A percentile compares a stretch with the other conserved stretches of the same genome.
Conservation (phyloP, 2,329 filamentous ascomycete species). For the Cytospora piceae region DNA sequence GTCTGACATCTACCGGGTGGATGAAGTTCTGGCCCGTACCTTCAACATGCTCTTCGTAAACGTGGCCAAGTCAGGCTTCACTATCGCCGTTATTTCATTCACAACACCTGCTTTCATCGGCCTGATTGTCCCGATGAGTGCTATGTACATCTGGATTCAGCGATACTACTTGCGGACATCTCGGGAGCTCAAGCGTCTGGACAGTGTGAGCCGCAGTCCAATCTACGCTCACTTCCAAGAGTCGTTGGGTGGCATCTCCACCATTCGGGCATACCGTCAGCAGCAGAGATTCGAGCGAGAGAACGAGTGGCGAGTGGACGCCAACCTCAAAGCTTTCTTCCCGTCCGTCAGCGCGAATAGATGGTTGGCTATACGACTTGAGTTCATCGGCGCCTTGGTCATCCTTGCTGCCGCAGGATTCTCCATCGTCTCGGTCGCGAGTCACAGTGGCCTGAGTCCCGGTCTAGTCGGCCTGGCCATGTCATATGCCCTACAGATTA, state of each 20-base stretch:
- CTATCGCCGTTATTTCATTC: conserved; percentile 80
- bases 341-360: conserved; percentile 92
- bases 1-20: conserved; percentile 80
- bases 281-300: conserved; percentile 85
- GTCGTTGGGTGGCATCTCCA: conserved; percentile 89
- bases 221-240: conserved; percentile 99
- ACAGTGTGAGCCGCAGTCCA: conserved; percentile 92
- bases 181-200: conserved; percentile 91
- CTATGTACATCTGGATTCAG: conserved; percentile 90
- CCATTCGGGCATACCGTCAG: conserved; percentile 93
- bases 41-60: conserved; percentile 97
- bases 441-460: conserved; percentile 63
- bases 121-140: conserved; percentile 78
- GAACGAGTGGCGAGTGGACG: conserved; percentile 97
- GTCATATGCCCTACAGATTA: conserved; percentile 97
- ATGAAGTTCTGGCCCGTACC: conserved; percentile 91
- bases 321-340: conserved; percentile 92
- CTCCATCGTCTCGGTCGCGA: conserved; percentile 77
- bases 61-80: conserved; percentile 76
- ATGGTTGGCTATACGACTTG: conserved; percentile 92
- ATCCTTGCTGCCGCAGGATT: conserved; percentile 87
- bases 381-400: conserved; percentile 93
- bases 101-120: conserved; percentile 80
- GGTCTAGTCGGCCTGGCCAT: conserved; percentile 90
- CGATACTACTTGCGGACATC: conserved; percentile 96